Conservation (phyloP, 192 early-diverging fungal species). For the Umbelopsis sp. region DNA sequence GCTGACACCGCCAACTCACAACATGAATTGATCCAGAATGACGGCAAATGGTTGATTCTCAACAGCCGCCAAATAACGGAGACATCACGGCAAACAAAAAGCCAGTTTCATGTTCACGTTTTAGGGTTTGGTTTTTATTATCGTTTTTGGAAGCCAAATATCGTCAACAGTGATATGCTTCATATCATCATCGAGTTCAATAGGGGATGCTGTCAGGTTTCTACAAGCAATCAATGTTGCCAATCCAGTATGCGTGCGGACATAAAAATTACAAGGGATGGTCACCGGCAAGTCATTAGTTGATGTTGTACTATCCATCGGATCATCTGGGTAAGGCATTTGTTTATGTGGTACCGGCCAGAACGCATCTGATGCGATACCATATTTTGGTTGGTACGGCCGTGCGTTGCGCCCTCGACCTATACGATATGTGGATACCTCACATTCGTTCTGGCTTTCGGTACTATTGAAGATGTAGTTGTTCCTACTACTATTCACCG, state of each 20-base stretch:
- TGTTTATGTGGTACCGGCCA: slow-evolving; percentile 13
- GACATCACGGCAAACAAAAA: background rate
- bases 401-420: slow-evolving; percentile 1
- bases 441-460: background rate
- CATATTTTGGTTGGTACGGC: slow-evolving; percentile 16
- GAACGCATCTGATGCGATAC: slow-evolving; percentile 14
- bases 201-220: slow-evolving; percentile 3
- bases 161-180: background rate
- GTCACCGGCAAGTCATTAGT: background rate
- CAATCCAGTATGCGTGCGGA: background rate
- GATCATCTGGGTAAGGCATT: slow-evolving; percentile 7
- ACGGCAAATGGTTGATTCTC: too few species aligned
- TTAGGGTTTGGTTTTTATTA: slow-evolving; percentile 2
- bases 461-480: background rate
- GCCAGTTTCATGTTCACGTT: too few species aligned
- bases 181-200: background rate
- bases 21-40: too few species aligned
- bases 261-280: slow-evolving; percentile 14
- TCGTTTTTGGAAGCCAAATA: background rate
- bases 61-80: background rate
- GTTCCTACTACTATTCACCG: background rate
- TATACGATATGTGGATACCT: slow-evolving; percentile 5
- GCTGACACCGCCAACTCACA: too few species aligned
- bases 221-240: slow-evolving; percentile 8
- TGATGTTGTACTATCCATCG: background rate